Conservation (phyloP, 257 asterid genomes). For the Solanum ahanhuiri region DNA sequence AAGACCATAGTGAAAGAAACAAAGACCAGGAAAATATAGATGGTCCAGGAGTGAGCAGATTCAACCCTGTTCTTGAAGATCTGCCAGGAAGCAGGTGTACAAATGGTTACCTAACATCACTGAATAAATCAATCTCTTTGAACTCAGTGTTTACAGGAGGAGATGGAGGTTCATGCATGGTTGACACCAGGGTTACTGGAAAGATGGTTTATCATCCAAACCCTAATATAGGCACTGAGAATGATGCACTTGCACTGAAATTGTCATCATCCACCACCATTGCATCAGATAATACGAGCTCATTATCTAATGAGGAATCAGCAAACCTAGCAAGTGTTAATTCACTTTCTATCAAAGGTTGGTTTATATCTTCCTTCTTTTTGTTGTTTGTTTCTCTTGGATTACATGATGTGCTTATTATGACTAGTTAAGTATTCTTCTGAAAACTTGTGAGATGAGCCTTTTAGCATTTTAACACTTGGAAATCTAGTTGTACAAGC, state of each 20-base stretch:
- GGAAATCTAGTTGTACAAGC: background rate
- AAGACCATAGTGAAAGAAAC: constrained; percentile 15
- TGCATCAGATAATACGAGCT: constrained; percentile 40
- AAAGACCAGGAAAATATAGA: background rate
- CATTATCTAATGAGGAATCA: constrained; percentile 57
- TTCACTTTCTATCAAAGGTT: constrained; percentile 80
- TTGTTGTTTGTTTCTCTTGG: background rate
- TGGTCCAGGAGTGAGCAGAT: constrained; percentile 7
- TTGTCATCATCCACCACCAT: constrained; percentile 36
- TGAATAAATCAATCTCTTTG: constrained; percentile 25
- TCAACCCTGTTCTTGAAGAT: constrained; percentile 11
- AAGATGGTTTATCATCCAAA: constrained; percentile 14
- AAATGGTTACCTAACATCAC: constrained; percentile 14
- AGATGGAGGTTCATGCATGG: constrained; percentile 20
- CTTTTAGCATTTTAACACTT: background rate
- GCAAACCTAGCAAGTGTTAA: constrained; percentile 37
- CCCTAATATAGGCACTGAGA: constrained; percentile 21
- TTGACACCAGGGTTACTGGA: constrained; percentile 19
- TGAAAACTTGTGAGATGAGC: background rate
- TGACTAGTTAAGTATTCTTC: background rate
- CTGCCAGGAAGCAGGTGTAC: constrained; percentile 25
- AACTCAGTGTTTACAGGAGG: constrained; percentile 15
- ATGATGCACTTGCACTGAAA: constrained; percentile 44
- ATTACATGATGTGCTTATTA: background rate
- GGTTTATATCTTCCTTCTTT: background rate